Conservation (phyloP, 1,139 yeast genomes). For the Yamadazyma aaseri region DNA sequence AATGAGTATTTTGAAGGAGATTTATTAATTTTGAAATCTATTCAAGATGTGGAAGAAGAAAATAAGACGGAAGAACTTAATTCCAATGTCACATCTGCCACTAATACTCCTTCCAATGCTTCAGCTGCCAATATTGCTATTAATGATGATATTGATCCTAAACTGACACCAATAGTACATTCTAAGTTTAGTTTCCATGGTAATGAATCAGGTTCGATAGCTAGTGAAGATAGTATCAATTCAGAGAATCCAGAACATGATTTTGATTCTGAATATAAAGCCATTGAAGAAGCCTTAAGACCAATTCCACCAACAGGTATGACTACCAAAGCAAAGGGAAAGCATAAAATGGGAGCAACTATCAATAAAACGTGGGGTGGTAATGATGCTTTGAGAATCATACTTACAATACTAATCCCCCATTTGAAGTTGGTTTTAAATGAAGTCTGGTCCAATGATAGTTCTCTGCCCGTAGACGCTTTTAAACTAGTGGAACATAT, state of each 20-base stretch:
- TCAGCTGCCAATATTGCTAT: slow-evolving; percentile 10
- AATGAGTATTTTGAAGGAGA: slow-evolving; percentile 27
- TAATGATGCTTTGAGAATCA: slow-evolving; percentile 43
- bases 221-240: slow-evolving; percentile 4
- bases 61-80: slow-evolving; percentile 9
- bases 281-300: slow-evolving; percentile 31
- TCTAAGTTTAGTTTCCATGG: slow-evolving; percentile 1
- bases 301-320: slow-evolving; percentile 59
- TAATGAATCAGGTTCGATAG: slow-evolving; percentile 4
- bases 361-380: slow-evolving; percentile 63
- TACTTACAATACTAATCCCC: slow-evolving; percentile 46
- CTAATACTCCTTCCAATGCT: slow-evolving; percentile 7
- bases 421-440: slow-evolving; percentile 32
- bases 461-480: slow-evolving; percentile 25
- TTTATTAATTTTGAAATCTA: slow-evolving; percentile 16
- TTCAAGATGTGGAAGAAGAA: slow-evolving; percentile 17
- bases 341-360: slow-evolving; percentile 51
- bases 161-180: slow-evolving; percentile 1
- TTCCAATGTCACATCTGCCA: slow-evolving; percentile 1
- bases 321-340: slow-evolving; percentile 60
- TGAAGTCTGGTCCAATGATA: slow-evolving; percentile 32
- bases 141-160: slow-evolving; percentile 10
- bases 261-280: slow-evolving; percentile 16
- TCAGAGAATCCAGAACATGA: slow-evolving; percentile 7
- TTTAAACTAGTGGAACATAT: slow-evolving; percentile 39